Percentiles rank a stretch among this genome's conserved stretches.
phyloP scores from a whole-genome alignment of 495 filamentous ascomycete genomes.

The Penicillium dipodomyicola region DNA sequence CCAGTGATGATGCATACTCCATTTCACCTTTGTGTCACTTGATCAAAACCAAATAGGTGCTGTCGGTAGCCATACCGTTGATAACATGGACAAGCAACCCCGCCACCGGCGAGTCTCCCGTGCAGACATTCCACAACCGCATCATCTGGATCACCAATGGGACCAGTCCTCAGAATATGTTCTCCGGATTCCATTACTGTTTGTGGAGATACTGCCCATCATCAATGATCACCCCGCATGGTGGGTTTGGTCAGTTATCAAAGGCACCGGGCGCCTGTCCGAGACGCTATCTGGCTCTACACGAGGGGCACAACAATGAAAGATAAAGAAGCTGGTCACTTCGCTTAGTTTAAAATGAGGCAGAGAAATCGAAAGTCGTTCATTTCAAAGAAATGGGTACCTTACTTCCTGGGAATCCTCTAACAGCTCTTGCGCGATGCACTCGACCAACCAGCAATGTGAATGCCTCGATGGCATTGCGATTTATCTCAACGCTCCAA shows the following conservation, averaged over 20 bases:
- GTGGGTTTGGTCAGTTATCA: not conserved
- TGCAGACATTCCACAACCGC: not conserved
- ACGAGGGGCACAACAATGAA: not conserved
- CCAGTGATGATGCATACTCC: not conserved
- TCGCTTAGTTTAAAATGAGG: not conserved
- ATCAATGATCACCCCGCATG: conserved; percentile 5
- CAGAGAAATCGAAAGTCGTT: not conserved
- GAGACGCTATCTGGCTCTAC: conserved; percentile 3
- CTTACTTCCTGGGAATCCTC: conserved; percentile 5
- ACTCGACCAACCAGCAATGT: not conserved
- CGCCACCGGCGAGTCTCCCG: conserved; percentile 12
- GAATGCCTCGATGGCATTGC: not conserved
- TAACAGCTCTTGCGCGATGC: conserved; percentile 9
- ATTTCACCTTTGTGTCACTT: not conserved
- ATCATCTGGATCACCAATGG: conserved; percentile 4
- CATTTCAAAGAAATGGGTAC: conserved; percentile 8
- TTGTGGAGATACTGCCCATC: not conserved
- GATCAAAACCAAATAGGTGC: not conserved
- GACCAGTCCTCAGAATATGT: not conserved
- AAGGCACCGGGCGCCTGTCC: conserved; percentile 7
- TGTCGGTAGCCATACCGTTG: conserved; percentile 12
- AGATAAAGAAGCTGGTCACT: conserved; percentile 7
- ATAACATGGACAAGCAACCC: conserved; percentile 3
- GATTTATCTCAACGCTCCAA: conserved; percentile 8
- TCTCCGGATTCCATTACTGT: not conserved